Evolutionary conservation across 306 rosid species (phyloP), one percentile per base, ranked within the genome.

Genomic region (Ormosia emarginata): DNA sequence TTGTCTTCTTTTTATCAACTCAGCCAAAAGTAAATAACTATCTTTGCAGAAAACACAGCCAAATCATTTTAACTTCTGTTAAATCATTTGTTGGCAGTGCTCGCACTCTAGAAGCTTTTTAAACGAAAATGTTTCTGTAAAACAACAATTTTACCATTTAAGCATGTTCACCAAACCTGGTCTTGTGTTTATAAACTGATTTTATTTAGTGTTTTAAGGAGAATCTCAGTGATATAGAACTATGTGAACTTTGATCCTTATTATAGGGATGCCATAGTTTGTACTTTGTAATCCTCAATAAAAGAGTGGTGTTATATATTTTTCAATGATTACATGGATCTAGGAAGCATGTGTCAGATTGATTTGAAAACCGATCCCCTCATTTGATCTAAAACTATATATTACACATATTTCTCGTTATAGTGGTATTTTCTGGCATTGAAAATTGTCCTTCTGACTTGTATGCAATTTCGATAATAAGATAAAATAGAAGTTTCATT

Each of bases 401-500:
- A 63, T 74, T 80, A 50, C 40, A 72, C 47, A 79, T 33, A 57
- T 72, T 75, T 82, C 44, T 50, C 56, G 82, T 71, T 71, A 70
- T 71, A 65, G 30, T 87, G 40, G 44, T 63, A 8, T 32, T 82
- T 80, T 84, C n/a, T 75, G 88, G 80, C 87, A 67, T 82, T 84
- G 81, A 86, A 84, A 79, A 75, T 67, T 59, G 79, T 32, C 80
- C 85, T 75, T 68, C 87, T 83, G 89, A 74, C 85, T 71, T 50
- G 85, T 75, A 77, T 71, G 81, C 83, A 79, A 32, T 55, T 77
- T 89, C 47, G 78, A 83, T 46, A 88, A 81, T 88, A 91, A 86
- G 92, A 93, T 93, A 87, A 93, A 87, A 83, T 82, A 88, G 90
- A 91, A 93, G 93, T 90, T 93, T 93, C 94, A 88, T 81, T 90